Percentiles rank a stretch among this genome's conserved stretches.
phyloP scores from a whole-genome alignment of 1,139 yeast genomes.

The Taphrina betulina region DNA sequence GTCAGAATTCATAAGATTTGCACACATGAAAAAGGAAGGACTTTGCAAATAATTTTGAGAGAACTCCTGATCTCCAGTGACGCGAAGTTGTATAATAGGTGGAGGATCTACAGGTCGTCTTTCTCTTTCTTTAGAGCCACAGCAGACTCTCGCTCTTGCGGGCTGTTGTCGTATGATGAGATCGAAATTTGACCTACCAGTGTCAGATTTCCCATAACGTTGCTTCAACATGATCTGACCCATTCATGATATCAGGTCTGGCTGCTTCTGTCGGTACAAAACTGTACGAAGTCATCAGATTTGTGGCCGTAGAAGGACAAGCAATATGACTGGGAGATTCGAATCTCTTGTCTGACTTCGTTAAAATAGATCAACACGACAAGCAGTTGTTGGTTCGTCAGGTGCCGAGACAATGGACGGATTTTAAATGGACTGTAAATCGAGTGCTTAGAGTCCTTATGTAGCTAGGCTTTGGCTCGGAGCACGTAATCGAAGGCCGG shows the following conservation, averaged over 20 bases:
- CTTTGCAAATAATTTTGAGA: slow-evolving; percentile 19
- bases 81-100: slow-evolving; percentile 27
- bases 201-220: neutral
- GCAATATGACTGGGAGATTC: too few relatives aligned
- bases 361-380: too few relatives aligned
- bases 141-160: slow-evolving; percentile 29
- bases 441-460: too few relatives aligned
- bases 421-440: too few relatives aligned
- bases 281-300: slow-evolving; percentile 11
- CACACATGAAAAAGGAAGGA: slow-evolving; percentile 25
- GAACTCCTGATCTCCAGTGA: neutral
- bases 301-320: neutral
- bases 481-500: too few relatives aligned
- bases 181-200: slow-evolving; percentile 11
- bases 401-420: too few relatives aligned
- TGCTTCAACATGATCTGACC: neutral
- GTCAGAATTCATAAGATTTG: slow-evolving; percentile 9
- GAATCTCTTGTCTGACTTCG: too few relatives aligned
- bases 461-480: too few relatives aligned
- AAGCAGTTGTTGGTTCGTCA: too few relatives aligned
- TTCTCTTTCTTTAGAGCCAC: slow-evolving; percentile 13
- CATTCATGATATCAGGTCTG: slow-evolving; percentile 3
- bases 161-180: slow-evolving; percentile 28
- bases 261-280: slow-evolving; percentile 12
- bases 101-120: slow-evolving; percentile 33